A percentile compares a stretch with the other conserved stretches of the same genome.
phyloP scores from a whole-genome alignment of 1,284 basidiomycete species.

The Puccinia triticina region DNA sequence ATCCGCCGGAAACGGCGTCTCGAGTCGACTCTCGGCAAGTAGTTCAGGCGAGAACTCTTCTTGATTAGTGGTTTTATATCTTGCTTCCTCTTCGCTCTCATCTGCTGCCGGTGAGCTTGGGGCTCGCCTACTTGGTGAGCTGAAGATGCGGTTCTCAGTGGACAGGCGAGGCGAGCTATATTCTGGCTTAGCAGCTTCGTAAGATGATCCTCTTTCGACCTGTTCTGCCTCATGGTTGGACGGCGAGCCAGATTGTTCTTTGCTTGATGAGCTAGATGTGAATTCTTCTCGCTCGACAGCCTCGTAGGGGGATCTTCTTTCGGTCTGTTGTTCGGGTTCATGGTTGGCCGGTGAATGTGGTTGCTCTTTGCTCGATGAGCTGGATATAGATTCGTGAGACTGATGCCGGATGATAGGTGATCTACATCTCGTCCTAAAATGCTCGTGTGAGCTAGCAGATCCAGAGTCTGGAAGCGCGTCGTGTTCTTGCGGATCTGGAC shows the following conservation, averaged over 20 bases:
- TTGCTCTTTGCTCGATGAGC: not conserved
- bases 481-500: not conserved
- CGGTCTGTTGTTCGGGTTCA: not conserved
- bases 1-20: not conserved
- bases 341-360: not conserved
- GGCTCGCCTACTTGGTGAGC: not conserved
- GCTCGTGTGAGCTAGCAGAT: not conserved
- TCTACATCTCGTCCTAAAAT: not conserved
- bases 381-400: conserved; percentile 3
- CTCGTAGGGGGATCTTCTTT: not conserved
- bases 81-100: not conserved
- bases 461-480: not conserved
- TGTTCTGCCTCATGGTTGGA: not conserved
- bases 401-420: not conserved
- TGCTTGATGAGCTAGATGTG: conserved; percentile 5
- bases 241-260: not conserved
- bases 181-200: not conserved
- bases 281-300: not conserved
- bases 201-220: not conserved
- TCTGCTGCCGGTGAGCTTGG: not conserved
- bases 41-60: not conserved
- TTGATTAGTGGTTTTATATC: not conserved
- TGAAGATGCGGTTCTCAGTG: not conserved
- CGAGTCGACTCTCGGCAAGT: not conserved
- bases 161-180: not conserved